Conservation (phyloP, 2,329 filamentous ascomycete genomes). For the Pseudocercospora macadamiae region DNA sequence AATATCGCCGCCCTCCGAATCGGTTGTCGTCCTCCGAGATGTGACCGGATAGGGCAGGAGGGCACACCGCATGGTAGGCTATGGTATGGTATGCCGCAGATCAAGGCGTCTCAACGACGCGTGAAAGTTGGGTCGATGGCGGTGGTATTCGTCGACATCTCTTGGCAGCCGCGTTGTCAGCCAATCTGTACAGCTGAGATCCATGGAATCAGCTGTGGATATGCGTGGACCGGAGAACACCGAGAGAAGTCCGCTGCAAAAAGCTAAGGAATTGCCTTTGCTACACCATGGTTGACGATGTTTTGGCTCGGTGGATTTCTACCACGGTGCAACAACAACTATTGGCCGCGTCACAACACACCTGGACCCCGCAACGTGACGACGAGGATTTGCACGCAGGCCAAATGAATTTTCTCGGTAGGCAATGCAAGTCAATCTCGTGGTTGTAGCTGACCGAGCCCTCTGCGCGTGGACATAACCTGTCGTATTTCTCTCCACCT, state of each 20-base stretch:
- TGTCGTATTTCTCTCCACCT: conserved; percentile 11
- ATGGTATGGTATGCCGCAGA: neutral
- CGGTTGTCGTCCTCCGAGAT: neutral
- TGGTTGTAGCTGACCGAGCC: too few relatives aligned
- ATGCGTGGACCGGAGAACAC: neutral
- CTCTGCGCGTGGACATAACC: too few relatives aligned
- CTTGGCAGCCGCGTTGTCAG: neutral
- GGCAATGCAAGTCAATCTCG: conserved; percentile 3
- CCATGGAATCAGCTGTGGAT: neutral
- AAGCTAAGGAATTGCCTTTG: neutral
- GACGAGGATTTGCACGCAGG: neutral
- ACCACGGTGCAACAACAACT: neutral
- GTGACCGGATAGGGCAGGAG: neutral
- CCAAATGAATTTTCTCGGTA: conserved; percentile 1
- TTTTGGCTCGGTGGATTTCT: neutral
- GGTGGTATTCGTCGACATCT: neutral
- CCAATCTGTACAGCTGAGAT: neutral
- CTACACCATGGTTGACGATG: neutral
- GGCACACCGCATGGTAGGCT: too few relatives aligned
- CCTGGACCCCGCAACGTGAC: neutral
- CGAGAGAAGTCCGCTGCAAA: neutral
- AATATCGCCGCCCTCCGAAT: neutral
- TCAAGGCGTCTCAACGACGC: neutral
- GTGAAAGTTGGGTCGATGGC: neutral
- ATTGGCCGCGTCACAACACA: neutral